Evolutionary conservation across 345 rosid species (phyloP).

Genomic region (Pugionium dolabratum): DNA sequence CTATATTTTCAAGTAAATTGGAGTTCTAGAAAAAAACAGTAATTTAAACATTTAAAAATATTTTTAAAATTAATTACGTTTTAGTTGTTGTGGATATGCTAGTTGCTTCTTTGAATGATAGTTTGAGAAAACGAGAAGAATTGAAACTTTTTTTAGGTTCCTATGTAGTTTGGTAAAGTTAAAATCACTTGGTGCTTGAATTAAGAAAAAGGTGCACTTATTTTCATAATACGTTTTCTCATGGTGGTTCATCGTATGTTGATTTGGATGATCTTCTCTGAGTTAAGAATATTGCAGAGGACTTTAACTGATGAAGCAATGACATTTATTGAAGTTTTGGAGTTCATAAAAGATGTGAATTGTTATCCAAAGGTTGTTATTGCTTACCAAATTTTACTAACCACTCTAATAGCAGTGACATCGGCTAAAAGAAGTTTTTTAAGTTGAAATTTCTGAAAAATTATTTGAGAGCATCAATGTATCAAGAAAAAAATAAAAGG

Average conservation of each 20-base stretch:
- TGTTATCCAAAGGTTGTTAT: background rate
- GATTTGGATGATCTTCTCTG: background rate
- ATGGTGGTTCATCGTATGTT: background rate
- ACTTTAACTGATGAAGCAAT: background rate
- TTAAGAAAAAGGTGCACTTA: background rate
- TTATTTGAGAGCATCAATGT: background rate
- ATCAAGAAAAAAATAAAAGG: background rate
- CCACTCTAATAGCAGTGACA: too few species aligned
- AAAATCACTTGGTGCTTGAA: background rate
- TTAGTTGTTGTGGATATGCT: background rate
- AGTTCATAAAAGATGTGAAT: background rate
- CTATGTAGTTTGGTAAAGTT: background rate
- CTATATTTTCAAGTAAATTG: background rate
- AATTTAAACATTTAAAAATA: background rate
- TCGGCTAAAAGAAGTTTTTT: background rate
- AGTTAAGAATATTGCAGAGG: background rate
- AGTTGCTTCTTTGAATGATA: background rate
- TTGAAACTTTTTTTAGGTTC: constrained; percentile 1
- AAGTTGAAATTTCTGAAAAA: background rate
- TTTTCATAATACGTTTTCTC: background rate
- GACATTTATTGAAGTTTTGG: background rate
- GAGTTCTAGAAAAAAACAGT: background rate
- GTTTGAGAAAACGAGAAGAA: constrained; percentile 17
- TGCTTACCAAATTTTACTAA: too few species aligned
- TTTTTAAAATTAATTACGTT: constrained; percentile 1